Evolutionary conservation across 75 land plant genomes (phyloP), one percentile per base, ranked within the genome.

Genomic region (Cunninghamia lanceolata): DNA sequence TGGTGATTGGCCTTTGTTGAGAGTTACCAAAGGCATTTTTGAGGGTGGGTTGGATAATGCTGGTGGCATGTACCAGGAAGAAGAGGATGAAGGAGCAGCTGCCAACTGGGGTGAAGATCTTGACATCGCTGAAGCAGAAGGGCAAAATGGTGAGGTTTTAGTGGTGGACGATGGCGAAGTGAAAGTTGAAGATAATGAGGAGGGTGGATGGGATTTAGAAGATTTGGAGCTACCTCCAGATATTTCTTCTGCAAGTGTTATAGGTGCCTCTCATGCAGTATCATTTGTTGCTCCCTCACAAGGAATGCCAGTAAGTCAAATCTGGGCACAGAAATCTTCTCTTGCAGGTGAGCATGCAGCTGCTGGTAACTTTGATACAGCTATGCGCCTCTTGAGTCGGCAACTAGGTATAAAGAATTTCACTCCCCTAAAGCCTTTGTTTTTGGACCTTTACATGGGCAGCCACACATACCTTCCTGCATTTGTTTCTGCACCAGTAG

Each of bases 21-120:
- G 91, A 84, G 94, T 94, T 43, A 93, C 70, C 68, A 93, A 87
- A 86, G 95, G 95, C 50, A 86, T 94, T 78, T 94, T 94, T 87
- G 94, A 93, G 83, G 94, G 95, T 85, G 94, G 92, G 13, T 91
- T 94, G 71, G 91, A 90, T 38, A 88, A 88, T 86, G 81, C 87
- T n/a, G 91, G 87, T 46, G 88, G 73, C 14, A 54, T 70, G 52
- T 88, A 53, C 36, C 77, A 82, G 34, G 94, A 94, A 56, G 94
- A 90, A 83, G 90, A 91, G 70, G 92, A 91, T 28, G 88, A 85
- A 32, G 95, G 88, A 83, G 92, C 87, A 83, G 88, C 84, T 42
- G 92, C 88, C 43, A 86, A 90, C 52, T 93, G 94, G 96, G 96
- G 94, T 59, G 95, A 93, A 59, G 94, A 92, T 56, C 53, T 94